Base-by-base conservation (phyloP, 2,329 filamentous ascomycete species). In the Colletotrichum plurivorum region DNA sequence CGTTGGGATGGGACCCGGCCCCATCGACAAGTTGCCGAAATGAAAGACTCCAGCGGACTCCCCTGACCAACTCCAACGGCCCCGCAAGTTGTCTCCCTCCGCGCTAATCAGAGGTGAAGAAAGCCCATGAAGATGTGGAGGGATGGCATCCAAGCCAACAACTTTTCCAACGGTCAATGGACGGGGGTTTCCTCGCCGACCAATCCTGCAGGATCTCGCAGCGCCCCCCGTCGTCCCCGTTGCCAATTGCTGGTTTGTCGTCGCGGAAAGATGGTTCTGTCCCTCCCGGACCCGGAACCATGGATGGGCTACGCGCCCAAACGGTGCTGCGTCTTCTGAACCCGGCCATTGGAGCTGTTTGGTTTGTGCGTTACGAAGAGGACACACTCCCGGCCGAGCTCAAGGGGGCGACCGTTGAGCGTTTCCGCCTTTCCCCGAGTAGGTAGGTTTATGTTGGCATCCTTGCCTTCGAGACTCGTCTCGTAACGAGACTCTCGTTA, bases 21-120 rank as follows among this genome's bases (percentile, higher is more conserved):
- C 46, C 58, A 59, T 41, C 16, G 12, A 12, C 43, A 41, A 51
- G 22, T 51, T 53, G 22, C 20, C 58, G 58, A 61, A 53, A 61
- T 61, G 58, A 61, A 36, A 36, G 58, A 25, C 39, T 61, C 48
- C 58, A 53, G 58, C 52, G 12, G 39, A 16, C 20, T 25, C 48
- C 58, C 58, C 48, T 31, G 27, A 53, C 43, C 20, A 53, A 41
- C 46, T 9, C 15, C 43, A 27, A 15, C 25, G 49, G 25, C 48
- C 58, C 58, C 58, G 48, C 58, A 53, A 27, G 46, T 52, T 61
- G 31, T 52, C 46, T 53, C 58, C 18, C 16, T 53, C 5, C 20
- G 46, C 36, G 16, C 58, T 46, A 61, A 36, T 61, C 20, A 53
- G 36, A 52, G 12, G 39, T 27, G 16, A 15, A 12, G 46, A 18